Evolutionary conservation across 306 rosid genomes (phyloP).

Genomic region (Quercus agrifolia): DNA sequence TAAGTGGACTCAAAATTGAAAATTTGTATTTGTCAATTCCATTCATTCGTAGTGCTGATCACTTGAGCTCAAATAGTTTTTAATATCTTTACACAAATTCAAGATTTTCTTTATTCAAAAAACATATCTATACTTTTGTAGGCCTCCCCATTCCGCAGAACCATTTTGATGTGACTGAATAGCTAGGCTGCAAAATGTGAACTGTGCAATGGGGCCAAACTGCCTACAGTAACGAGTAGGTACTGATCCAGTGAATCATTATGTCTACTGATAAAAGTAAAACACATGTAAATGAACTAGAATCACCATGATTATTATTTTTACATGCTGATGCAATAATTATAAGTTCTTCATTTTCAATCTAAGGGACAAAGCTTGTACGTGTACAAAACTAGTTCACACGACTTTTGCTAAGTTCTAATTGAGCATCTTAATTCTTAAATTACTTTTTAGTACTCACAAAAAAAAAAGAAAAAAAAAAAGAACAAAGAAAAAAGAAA

Average conservation of each 20-base stretch:
- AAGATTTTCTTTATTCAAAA: background rate
- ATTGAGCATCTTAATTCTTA: too few relatives aligned
- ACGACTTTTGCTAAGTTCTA: background rate
- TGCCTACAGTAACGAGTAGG: slow-evolving; percentile 19
- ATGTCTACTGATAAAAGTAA: slow-evolving; percentile 8
- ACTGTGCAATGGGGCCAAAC: slow-evolving; percentile 7
- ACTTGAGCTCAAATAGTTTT: background rate
- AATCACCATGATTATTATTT: slow-evolving; percentile 29
- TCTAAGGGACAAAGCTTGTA: background rate
- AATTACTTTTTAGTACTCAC: too few relatives aligned
- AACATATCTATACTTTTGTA: background rate
- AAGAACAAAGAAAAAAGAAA: too few relatives aligned
- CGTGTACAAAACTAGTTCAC: too few relatives aligned
- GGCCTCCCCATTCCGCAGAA: background rate
- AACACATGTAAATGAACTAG: background rate
- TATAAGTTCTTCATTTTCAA: slow-evolving; percentile 23
- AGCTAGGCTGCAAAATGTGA: slow-evolving; percentile 25
- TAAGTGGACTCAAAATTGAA: background rate
- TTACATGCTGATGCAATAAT: slow-evolving; percentile 52
- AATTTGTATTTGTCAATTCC: background rate
- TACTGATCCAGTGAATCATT: slow-evolving; percentile 32
- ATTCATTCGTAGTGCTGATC: background rate
- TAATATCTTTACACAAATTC: background rate
- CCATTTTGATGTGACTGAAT: background rate
- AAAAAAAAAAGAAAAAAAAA: too few relatives aligned